These are phyloP conservation scores for Pneumocystis sp. DNA, from an alignment of 1,139 yeast genomes.

Conservation along the genomic window DNA sequence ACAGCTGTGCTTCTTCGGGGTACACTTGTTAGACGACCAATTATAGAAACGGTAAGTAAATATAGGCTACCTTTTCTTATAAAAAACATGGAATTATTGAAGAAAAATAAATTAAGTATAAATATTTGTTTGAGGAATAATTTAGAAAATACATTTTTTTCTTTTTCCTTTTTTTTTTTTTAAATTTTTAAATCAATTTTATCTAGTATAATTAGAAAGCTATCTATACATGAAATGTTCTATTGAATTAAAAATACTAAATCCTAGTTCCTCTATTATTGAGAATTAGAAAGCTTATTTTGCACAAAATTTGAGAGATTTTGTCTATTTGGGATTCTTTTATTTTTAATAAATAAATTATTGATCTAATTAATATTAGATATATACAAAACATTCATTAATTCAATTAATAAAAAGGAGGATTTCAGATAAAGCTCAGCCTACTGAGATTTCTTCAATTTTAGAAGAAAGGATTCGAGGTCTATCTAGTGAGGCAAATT, in stretches of 20 bases:
- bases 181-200: too few species aligned
- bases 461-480: slow-evolving; percentile 99
- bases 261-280: too few species aligned
- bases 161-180: too few species aligned
- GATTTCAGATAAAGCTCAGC: slow-evolving; percentile 90
- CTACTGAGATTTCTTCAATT: slow-evolving; percentile 98
- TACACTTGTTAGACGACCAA: not conserved
- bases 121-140: not conserved
- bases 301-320: not conserved
- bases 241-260: too few species aligned
- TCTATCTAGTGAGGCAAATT: slow-evolving; percentile 92
- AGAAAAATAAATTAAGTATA: not conserved
- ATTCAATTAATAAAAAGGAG: not conserved
- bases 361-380: not conserved
- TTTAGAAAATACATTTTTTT: not conserved
- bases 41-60: not conserved
- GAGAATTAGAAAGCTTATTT: too few species aligned
- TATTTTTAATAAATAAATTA: not conserved
- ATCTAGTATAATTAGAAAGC: not conserved
- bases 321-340: not conserved
- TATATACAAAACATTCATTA: not conserved
- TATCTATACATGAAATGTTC: too few species aligned
- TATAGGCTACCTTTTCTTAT: not conserved
- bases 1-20: not conserved
- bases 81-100: not conserved